Base-by-base conservation (phyloP, 495 filamentous ascomycete genomes). In the Cercophora scortea region DNA sequence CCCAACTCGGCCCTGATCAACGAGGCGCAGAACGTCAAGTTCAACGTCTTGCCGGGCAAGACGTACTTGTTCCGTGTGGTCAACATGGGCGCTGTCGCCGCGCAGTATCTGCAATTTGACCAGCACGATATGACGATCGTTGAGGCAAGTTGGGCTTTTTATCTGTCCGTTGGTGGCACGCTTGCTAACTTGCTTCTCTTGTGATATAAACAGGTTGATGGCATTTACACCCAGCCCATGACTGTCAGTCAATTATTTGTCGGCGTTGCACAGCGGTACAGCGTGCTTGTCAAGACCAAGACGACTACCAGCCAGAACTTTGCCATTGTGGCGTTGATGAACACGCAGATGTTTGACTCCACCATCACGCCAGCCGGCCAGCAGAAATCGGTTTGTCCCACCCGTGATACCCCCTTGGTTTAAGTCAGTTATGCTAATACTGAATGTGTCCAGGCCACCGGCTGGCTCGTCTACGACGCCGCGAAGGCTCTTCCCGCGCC, bases 21-120 rank as follows among this genome's bases (percentile, higher is more conserved):
- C 53, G 85, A 83, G 42, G 83, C 76, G 0, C 60, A 73, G 57
- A 77, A 83, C 53, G 60, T 74, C 6, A 79, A 68, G 13, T 54
- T 89, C 8, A 41, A 72, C 0, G 76, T 89, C 1, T 50, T 83
- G 50, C 74, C 86, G 0, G 79, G 79, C 32, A 87, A 83, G 63
- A 89, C 85, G 0, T 90, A 90, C 54, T 67, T 88, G 17, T 68
- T 90, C 55, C 79, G 79, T 6, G 66, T 89, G 45, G 68, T 86
- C 63, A 88, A 88, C 59, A 80, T 83, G 51, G 78, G 72, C 11
- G 80, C 79, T 13, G 82, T 84, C 53, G 70, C 73, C 0, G 69
- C 65, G 51, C 70, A 78, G 45, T 70, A 81, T 58, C 67, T 87
- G 58, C 80, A 81, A 66, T 76, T 87, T 71, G 79, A 85, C 43